phyloP scores from a whole-genome alignment of 352 stramenopile genomes.

The Pythium dissimile region DNA sequence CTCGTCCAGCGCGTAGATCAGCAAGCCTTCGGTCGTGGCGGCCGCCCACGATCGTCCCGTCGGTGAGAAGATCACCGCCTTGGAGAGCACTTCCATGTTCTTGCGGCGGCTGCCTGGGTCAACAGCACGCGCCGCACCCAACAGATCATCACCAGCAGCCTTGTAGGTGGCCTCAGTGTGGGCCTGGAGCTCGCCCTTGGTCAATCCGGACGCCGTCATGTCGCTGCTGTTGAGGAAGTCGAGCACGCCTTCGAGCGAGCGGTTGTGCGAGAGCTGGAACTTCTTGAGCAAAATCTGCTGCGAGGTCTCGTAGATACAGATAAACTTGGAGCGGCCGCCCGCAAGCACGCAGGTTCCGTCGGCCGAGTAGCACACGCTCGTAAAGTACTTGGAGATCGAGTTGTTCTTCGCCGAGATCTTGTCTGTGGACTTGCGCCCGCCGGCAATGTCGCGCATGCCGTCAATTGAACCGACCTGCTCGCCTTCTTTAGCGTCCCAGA shows the following conservation, averaged over 20 bases:
- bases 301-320: conserved; percentile 99
- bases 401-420: conserved; percentile 87
- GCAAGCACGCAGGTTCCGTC: conserved; percentile 97
- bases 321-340: conserved; percentile 97
- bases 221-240: conserved; percentile 94
- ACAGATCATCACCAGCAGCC: conserved; percentile 45
- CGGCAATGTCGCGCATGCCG: conserved; percentile 94
- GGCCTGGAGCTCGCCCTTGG: conserved; percentile 68
- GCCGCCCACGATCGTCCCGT: conserved; percentile 96
- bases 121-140: conserved; percentile 87
- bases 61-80: conserved; percentile 95
- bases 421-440: conserved; percentile 85
- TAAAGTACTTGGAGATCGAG: conserved; percentile 96
- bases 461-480: conserved; percentile 95
- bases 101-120: conserved; percentile 89
- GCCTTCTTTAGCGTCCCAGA: conserved; percentile 98
- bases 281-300: conserved; percentile 97
- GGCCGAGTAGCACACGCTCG: conserved; percentile 98
- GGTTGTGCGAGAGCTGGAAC: conserved; percentile 99
- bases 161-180: conserved; percentile 31
- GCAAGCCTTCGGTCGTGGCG: conserved; percentile 96
- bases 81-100: conserved; percentile 85
- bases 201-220: conserved; percentile 71
- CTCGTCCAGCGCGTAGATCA: conserved; percentile 97
- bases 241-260: conserved; percentile 94